Evolutionary conservation across 805 yeast genomes (phyloP).

Genomic region (Nakazawaea peltata): DNA sequence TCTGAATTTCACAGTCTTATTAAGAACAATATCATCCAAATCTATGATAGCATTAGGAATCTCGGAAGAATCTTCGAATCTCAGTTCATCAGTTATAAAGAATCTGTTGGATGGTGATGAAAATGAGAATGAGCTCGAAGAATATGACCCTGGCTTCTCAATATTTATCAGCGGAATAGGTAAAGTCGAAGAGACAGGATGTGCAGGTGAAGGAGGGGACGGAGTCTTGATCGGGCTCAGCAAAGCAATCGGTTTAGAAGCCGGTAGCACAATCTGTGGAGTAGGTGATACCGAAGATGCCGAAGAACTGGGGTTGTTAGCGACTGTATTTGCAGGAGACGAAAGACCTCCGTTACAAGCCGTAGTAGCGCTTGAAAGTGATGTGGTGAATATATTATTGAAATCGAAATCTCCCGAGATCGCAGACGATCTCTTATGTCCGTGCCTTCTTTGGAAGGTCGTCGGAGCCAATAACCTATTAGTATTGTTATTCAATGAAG

Average conservation of each 20-base stretch:
- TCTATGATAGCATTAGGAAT: constrained; percentile 26
- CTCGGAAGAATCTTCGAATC: constrained; percentile 17
- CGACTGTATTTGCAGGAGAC: not conserved
- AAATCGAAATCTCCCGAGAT: constrained; percentile 77
- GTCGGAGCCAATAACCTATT: constrained; percentile 6
- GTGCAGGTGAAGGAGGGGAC: constrained; percentile 2
- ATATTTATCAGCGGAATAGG: constrained; percentile 1
- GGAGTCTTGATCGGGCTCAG: constrained; percentile 1
- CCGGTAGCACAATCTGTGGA: too few species aligned
- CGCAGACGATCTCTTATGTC: constrained; percentile 82
- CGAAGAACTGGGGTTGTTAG: not conserved
- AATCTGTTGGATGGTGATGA: constrained; percentile 13
- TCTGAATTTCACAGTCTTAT: constrained; percentile 3
- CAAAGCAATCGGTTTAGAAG: not conserved
- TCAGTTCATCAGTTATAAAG: constrained; percentile 24
- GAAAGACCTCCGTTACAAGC: too few species aligned
- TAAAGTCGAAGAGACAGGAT: not conserved
- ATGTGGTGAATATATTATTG: constrained; percentile 3
- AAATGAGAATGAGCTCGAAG: too few species aligned
- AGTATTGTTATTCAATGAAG: too few species aligned
- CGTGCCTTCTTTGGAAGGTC: constrained; percentile 42
- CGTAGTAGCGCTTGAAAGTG: too few species aligned
- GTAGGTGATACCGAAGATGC: not conserved
- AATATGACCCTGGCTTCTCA: too few species aligned
- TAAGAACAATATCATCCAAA: constrained; percentile 16